phyloP scores from a whole-genome alignment of 345 rosid genomes.

The Brassica juncea region DNA sequence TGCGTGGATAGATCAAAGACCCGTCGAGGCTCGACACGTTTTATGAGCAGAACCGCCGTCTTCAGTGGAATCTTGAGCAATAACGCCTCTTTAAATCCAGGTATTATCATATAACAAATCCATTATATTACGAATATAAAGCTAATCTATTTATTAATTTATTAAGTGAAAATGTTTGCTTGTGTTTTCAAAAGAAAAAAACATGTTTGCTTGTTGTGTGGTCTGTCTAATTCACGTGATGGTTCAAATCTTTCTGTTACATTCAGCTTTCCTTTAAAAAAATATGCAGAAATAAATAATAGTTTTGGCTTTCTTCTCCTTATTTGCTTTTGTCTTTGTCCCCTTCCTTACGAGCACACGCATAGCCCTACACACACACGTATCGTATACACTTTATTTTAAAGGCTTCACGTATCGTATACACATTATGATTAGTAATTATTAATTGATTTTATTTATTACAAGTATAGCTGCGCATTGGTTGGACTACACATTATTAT shows the following conservation, averaged over 20 bases:
- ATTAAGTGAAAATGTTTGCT: conserved; percentile 24
- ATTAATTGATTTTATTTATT: background rate
- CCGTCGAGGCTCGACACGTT: conserved; percentile 74
- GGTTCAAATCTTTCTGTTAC: conserved; percentile 29
- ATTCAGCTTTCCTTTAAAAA: conserved; percentile 8
- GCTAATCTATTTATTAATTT: background rate
- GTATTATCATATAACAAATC: conserved; percentile 35
- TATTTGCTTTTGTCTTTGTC: conserved; percentile 31
- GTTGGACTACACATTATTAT: conserved; percentile 2
- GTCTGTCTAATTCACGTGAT: conserved; percentile 39
- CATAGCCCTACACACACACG: background rate
- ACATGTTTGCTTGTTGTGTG: conserved; percentile 33
- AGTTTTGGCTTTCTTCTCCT: conserved; percentile 25
- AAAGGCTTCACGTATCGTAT: background rate
- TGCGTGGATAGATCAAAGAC: conserved; percentile 75
- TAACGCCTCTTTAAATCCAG: conserved; percentile 81
- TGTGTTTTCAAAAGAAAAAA: conserved; percentile 9
- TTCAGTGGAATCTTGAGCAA: conserved; percentile 87
- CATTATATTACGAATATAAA: background rate
- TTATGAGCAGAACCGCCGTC: conserved; percentile 61
- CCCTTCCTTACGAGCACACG: conserved; percentile 12
- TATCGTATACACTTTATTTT: background rate
- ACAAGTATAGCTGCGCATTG: background rate
- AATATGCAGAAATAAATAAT: background rate
- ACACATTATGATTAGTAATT: background rate